phyloP scores from a whole-genome alignment of 2,329 filamentous ascomycete species.

The Didymella pomorum region DNA sequence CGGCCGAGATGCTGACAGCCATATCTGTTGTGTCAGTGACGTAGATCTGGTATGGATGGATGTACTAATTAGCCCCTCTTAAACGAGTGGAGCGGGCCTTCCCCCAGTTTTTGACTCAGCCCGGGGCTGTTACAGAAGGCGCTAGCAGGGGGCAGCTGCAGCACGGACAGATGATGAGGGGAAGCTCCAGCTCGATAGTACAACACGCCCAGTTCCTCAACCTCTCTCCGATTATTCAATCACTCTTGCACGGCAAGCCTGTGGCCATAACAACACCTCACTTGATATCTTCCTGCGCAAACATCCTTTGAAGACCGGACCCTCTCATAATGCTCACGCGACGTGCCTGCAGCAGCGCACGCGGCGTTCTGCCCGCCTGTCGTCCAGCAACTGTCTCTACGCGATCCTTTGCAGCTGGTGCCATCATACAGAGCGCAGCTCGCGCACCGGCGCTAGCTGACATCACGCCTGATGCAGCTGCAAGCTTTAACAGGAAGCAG shows the following conservation, averaged over 20 bases:
- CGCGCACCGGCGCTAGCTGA: constrained; percentile 79
- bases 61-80: no score
- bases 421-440: constrained; percentile 35
- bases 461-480: constrained; percentile 75
- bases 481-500: constrained; percentile 83
- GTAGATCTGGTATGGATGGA: no score
- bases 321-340: constrained; percentile 43
- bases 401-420: constrained; percentile 41
- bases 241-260: not conserved
- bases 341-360: constrained; percentile 40
- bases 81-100: constrained; percentile 1
- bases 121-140: not conserved
- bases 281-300: not conserved
- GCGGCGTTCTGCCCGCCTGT: constrained; percentile 32
- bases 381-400: constrained; percentile 25
- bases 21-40: no score
- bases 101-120: constrained; percentile 9
- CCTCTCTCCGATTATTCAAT: not conserved
- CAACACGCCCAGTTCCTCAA: constrained; percentile 4
- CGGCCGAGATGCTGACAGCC: no score
- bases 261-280: not conserved
- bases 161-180: constrained; percentile 21
- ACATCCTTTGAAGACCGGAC: not conserved
- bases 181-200: constrained; percentile 15
- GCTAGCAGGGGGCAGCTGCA: constrained; percentile 23